These are phyloP conservation scores for Paramicrosporidium saccamoebae DNA, from an alignment of 371 early-diverging fungal genomes.

Conservation along the genomic window DNA sequence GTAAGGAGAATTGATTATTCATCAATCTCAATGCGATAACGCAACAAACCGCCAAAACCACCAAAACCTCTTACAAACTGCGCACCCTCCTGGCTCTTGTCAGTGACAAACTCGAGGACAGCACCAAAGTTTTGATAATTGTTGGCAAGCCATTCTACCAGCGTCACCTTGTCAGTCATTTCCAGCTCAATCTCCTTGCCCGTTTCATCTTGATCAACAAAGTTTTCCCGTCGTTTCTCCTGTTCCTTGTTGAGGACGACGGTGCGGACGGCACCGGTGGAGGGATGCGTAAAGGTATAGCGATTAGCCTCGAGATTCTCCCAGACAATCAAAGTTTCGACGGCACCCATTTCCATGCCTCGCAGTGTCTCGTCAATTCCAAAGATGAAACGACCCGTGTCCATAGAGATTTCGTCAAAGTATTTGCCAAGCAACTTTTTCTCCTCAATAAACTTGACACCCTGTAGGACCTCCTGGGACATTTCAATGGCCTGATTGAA, in stretches of 20 bases:
- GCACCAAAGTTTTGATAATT: constrained; percentile 91
- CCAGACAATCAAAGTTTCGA: constrained; percentile 91
- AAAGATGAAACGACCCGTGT: constrained; percentile 88
- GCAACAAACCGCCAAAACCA: constrained; percentile 92
- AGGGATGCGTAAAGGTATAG: constrained; percentile 28
- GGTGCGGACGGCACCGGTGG: constrained; percentile 19
- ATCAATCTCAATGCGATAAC: too few relatives aligned
- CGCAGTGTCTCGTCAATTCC: constrained; percentile 90
- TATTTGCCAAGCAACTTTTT: constrained; percentile 83
- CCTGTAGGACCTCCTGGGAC: constrained; percentile 61
- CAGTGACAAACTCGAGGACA: constrained; percentile 77
- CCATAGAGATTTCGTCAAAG: constrained; percentile 88
- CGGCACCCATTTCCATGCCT: constrained; percentile 79
- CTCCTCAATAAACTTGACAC: constrained; percentile 95
- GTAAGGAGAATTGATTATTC: too few relatives aligned
- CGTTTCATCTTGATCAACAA: constrained; percentile 19
- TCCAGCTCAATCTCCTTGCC: constrained; percentile 36
- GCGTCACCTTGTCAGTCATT: constrained; percentile 27
- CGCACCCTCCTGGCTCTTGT: constrained; percentile 87
- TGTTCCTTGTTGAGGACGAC: constrained; percentile 46
- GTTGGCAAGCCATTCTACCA: constrained; percentile 97
- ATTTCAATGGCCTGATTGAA: constrained; percentile 97
- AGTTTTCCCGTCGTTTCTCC: constrained; percentile 26
- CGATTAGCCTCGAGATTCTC: constrained; percentile 59
- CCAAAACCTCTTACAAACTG: constrained; percentile 99